These are phyloP conservation scores for Talinum fruticosum DNA, from an alignment of 148 eudicot genomes.

Conservation along the genomic window DNA sequence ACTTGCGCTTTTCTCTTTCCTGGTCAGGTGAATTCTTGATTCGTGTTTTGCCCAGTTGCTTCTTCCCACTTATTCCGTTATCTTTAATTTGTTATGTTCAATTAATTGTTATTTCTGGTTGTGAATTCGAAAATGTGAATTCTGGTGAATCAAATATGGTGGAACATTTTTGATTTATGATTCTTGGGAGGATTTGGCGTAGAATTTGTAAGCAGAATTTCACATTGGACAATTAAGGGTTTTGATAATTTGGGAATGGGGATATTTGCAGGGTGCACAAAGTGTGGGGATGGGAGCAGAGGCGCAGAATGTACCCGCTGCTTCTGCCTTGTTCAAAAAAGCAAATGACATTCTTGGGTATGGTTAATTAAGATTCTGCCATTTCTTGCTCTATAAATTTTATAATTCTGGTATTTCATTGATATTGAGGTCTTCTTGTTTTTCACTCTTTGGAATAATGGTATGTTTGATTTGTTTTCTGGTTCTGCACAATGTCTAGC, in stretches of 20 bases:
- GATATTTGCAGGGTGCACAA: conserved; percentile 82
- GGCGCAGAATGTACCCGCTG: conserved; percentile 86
- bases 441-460: not conserved
- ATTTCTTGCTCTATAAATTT: not conserved
- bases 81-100: not conserved
- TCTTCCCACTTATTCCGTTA: too few species aligned
- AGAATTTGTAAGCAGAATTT: not conserved
- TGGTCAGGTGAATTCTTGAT: conserved; percentile 59
- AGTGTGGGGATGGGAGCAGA: conserved; percentile 90
- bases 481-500: conserved; percentile 35
- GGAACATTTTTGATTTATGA: not conserved
- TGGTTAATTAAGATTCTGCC: conserved; percentile 1
- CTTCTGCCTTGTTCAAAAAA: conserved; percentile 71
- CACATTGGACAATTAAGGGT: not conserved
- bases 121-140: not conserved
- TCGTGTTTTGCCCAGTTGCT: too few species aligned
- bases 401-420: not conserved
- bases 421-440: not conserved
- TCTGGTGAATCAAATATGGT: not conserved
- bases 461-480: not conserved
- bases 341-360: conserved; percentile 93
- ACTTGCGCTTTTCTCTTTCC: conserved; percentile 76
- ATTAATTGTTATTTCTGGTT: not conserved
- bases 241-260: not conserved
- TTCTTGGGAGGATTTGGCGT: not conserved